Conservation (phyloP, 192 early-diverging fungal genomes). For the Pilaira anomala region DNA sequence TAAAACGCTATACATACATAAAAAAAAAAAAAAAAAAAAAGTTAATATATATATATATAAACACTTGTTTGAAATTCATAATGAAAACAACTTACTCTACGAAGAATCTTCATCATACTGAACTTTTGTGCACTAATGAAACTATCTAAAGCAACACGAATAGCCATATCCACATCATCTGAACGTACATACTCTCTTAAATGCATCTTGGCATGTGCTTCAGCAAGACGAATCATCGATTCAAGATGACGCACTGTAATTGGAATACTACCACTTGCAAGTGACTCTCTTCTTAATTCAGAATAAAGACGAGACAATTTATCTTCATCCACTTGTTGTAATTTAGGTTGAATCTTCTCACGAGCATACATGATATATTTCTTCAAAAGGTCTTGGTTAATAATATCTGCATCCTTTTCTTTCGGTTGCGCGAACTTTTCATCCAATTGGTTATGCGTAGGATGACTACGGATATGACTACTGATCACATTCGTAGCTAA, state of each 20-base stretch:
- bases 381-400: constrained; percentile 76
- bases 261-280: constrained; percentile 67
- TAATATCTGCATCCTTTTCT: constrained; percentile 59
- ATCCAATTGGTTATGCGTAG: constrained; percentile 47
- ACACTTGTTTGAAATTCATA: background rate
- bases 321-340: constrained; percentile 84
- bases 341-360: constrained; percentile 71
- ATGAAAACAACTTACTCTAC: constrained; percentile 46
- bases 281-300: constrained; percentile 87
- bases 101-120: constrained; percentile 80
- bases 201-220: constrained; percentile 95
- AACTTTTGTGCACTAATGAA: constrained; percentile 95
- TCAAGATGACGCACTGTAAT: constrained; percentile 89
- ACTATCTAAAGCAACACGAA: constrained; percentile 80
- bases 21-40: constrained; percentile 33
- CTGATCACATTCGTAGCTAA: constrained; percentile 92
- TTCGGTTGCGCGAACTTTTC: constrained; percentile 33
- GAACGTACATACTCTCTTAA: constrained; percentile 85
- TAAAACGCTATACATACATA: constrained; percentile 75
- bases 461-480: constrained; percentile 91
- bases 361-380: constrained; percentile 89
- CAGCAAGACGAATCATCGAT: constrained; percentile 81
- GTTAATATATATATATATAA: constrained; percentile 78
- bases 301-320: constrained; percentile 88
- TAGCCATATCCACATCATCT: constrained; percentile 92